Evolutionary conservation across 345 rosid species (phyloP).

Genomic region (Arabidopsis thaliana): DNA sequence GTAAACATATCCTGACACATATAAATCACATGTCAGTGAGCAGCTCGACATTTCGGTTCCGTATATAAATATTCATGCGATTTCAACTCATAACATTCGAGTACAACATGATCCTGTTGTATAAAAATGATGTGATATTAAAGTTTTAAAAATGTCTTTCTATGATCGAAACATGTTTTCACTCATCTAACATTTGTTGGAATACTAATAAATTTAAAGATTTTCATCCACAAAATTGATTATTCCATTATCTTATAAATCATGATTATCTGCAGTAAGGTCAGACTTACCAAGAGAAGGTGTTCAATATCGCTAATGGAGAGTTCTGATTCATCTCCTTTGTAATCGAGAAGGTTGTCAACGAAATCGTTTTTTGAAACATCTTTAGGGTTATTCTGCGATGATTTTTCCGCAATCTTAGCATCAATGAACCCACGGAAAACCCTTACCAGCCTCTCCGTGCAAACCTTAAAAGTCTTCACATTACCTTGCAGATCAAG

Average conservation of each 20-base stretch:
- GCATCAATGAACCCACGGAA: conserved; percentile 46
- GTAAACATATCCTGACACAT: conserved; percentile 15
- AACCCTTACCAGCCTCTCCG: conserved; percentile 24
- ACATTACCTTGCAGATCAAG: conserved; percentile 56
- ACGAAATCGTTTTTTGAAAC: conserved; percentile 9
- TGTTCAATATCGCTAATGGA: conserved; percentile 3
- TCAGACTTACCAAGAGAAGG: conserved; percentile 18
- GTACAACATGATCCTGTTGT: no score
- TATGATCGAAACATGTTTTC: background rate
- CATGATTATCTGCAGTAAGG: background rate
- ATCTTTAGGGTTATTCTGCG: conserved; percentile 3
- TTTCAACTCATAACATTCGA: background rate
- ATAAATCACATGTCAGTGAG: background rate
- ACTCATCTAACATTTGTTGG: background rate
- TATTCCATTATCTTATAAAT: no score
- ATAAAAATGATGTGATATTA: no score
- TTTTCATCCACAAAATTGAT: no score
- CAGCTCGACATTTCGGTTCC: background rate
- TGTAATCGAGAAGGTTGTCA: conserved; percentile 21
- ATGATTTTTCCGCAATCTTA: background rate
- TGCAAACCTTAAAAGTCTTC: conserved; percentile 6
- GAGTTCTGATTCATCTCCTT: conserved; percentile 20
- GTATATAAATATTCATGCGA: background rate
- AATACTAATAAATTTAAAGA: no score
- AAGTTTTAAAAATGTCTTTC: background rate